Percentiles rank a stretch among this genome's conserved stretches.
These are phyloP conservation scores for Sporormia fimetaria DNA, from an alignment of 495 filamentous ascomycete species.

Conservation along the genomic window DNA sequence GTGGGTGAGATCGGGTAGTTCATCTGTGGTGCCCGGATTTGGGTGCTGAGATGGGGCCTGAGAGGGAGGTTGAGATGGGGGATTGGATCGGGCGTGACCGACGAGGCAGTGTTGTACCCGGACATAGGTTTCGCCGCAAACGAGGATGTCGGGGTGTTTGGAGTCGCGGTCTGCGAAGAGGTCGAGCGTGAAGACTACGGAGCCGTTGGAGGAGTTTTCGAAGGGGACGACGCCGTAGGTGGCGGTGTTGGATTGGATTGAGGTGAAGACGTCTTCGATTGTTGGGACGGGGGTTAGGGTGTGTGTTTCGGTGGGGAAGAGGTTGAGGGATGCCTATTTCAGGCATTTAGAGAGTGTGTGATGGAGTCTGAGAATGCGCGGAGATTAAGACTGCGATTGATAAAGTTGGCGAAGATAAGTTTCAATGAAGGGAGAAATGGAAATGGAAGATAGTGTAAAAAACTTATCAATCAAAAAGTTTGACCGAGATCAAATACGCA, in stretches of 20 bases:
- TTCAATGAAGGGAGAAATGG: not conserved
- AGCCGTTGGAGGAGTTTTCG: slow-evolving; percentile 91
- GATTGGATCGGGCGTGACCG: slow-evolving; percentile 29
- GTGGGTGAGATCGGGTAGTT: slow-evolving; percentile 36
- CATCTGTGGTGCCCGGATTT: no score
- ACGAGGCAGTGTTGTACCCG: slow-evolving; percentile 79
- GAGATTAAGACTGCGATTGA: not conserved
- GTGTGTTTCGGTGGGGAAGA: slow-evolving; percentile 21
- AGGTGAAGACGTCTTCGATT: slow-evolving; percentile 61
- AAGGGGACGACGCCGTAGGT: slow-evolving; percentile 79
- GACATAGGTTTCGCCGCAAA: slow-evolving; percentile 73
- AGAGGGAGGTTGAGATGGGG: slow-evolving; percentile 13
- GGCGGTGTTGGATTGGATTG: slow-evolving; percentile 52
- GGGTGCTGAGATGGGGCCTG: no score
- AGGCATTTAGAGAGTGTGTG: not conserved
- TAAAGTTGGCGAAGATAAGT: not conserved
- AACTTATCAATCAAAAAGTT: no score
- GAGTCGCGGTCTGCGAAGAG: slow-evolving; percentile 62
- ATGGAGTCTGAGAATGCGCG: not conserved
- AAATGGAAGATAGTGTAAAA: not conserved
- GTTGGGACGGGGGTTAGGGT: slow-evolving; percentile 24
- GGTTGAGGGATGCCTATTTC: slow-evolving; percentile 28
- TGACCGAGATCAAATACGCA: no score
- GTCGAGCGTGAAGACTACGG: slow-evolving; percentile 79
- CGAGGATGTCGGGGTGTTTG: slow-evolving; percentile 50